Percentiles rank a stretch among this genome's conserved stretches.
Conservation (phyloP, 768 basidiomycete genomes). For the Pulveroboletus ravenelii region DNA sequence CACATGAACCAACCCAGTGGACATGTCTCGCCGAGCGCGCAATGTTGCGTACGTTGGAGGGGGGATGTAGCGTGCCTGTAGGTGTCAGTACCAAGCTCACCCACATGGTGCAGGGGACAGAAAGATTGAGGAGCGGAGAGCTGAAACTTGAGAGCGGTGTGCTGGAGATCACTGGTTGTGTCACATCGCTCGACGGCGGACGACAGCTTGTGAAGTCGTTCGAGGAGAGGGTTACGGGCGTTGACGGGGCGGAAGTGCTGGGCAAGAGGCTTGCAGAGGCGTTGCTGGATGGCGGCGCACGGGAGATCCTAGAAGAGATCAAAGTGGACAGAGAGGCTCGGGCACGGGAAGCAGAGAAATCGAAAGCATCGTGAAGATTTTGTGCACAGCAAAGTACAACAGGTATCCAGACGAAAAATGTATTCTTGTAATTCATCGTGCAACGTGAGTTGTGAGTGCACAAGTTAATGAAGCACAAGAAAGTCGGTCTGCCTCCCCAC, state of each 20-base stretch:
- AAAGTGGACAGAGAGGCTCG: slow-evolving; percentile 56
- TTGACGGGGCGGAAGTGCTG: slow-evolving; percentile 60
- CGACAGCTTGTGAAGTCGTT: slow-evolving; percentile 66
- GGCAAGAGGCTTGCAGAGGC: slow-evolving; percentile 62
- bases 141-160: slow-evolving; percentile 29
- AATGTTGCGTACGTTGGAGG: slow-evolving; percentile 85
- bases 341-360: slow-evolving; percentile 35
- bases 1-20: slow-evolving; percentile 76
- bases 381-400: slow-evolving; percentile 1
- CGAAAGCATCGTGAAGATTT: slow-evolving; percentile 5
- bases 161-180: slow-evolving; percentile 71
- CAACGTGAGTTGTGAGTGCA: slow-evolving; percentile 10
- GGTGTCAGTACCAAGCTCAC: slow-evolving; percentile 62
- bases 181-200: slow-evolving; percentile 76
- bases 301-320: slow-evolving; percentile 78
- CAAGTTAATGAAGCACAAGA: slow-evolving; percentile 25
- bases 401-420: slow-evolving; percentile 1
- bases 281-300: slow-evolving; percentile 69
- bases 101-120: slow-evolving; percentile 27
- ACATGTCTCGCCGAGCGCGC: slow-evolving; percentile 80
- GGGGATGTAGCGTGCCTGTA: slow-evolving; percentile 96
- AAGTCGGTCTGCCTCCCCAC: slow-evolving; percentile 54
- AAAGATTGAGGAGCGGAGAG: slow-evolving; percentile 30
- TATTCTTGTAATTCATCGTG: slow-evolving; percentile 26
- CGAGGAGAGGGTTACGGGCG: slow-evolving; percentile 44